Evolutionary conservation across 2,329 filamentous ascomycete species (phyloP).

Genomic region (Trichoderma guizhouense): DNA sequence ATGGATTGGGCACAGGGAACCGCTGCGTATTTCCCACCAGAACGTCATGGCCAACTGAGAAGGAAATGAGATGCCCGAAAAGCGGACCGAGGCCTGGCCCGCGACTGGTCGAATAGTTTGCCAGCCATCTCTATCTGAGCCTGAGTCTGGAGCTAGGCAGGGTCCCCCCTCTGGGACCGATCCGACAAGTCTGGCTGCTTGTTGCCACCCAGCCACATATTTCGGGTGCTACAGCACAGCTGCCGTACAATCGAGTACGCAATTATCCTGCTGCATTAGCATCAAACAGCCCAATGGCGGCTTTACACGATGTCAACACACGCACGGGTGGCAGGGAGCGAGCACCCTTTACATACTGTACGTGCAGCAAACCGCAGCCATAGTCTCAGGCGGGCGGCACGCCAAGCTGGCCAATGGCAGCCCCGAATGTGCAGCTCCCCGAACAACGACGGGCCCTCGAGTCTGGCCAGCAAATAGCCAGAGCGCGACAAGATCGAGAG

Average conservation of each 20-base stretch:
- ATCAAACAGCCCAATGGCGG: constrained; percentile 30
- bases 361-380: constrained; percentile 13
- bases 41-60: constrained; percentile 7
- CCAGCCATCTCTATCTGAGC: constrained; percentile 9
- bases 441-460: background rate
- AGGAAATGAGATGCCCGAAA: constrained; percentile 15
- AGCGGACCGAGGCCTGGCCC: constrained; percentile 15
- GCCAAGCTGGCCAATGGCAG: constrained; percentile 12
- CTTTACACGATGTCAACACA: constrained; percentile 31
- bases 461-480: constrained; percentile 7
- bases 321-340: constrained; percentile 11
- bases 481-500: constrained; percentile 16
- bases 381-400: constrained; percentile 14
- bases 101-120: constrained; percentile 2
- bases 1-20: constrained; percentile 1
- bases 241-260: background rate
- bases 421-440: background rate
- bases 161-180: background rate
- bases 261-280: constrained; percentile 21
- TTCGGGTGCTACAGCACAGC: constrained; percentile 3
- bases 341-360: constrained; percentile 16
- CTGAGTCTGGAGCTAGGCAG: background rate
- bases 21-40: background rate
- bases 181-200: constrained; percentile 1
- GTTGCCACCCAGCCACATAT: constrained; percentile 14